Percentiles rank a stretch among this genome's conserved stretches.
These are phyloP conservation scores for Microcyclospora pomicola DNA, from an alignment of 2,329 filamentous ascomycete species.

Conservation along the genomic window DNA sequence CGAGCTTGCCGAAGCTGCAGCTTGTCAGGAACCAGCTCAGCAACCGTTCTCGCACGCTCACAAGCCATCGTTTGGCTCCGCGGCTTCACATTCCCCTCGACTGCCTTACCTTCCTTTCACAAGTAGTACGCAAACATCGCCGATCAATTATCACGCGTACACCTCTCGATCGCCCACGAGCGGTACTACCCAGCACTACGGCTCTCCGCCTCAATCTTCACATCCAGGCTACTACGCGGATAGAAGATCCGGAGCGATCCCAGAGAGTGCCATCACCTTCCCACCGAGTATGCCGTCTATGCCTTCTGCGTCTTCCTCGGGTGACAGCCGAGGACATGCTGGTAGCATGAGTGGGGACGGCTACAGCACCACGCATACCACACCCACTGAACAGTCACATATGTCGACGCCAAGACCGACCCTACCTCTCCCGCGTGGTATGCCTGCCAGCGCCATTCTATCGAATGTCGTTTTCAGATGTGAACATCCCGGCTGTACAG, in stretches of 20 bases:
- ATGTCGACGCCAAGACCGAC: slow-evolving; percentile 11
- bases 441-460: slow-evolving; percentile 16
- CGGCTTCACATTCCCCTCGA: slow-evolving; percentile 17
- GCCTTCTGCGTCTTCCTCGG: slow-evolving; percentile 18
- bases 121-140: slow-evolving; percentile 15
- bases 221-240: slow-evolving; percentile 11
- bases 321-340: slow-evolving; percentile 17
- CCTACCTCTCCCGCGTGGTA: slow-evolving; percentile 23
- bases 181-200: slow-evolving; percentile 10
- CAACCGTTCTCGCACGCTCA: slow-evolving; percentile 12
- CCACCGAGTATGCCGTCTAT: slow-evolving; percentile 7
- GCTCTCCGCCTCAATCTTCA: slow-evolving; percentile 12
- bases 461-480: slow-evolving; percentile 41
- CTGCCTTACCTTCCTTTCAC: slow-evolving; percentile 13
- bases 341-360: slow-evolving; percentile 18
- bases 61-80: slow-evolving; percentile 16
- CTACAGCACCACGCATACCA: slow-evolving; percentile 23
- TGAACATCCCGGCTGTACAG: slow-evolving; percentile 49
- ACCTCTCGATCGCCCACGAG: slow-evolving; percentile 15
- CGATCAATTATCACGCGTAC: slow-evolving; percentile 9
- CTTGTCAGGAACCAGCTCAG: slow-evolving; percentile 10
- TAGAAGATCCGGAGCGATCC: slow-evolving; percentile 10
- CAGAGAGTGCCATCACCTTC: slow-evolving; percentile 4
- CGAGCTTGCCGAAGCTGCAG: slow-evolving; percentile 17
- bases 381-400: slow-evolving; percentile 22